Conservation (phyloP, 495 filamentous ascomycete species). For the Podospora appendiculata region DNA sequence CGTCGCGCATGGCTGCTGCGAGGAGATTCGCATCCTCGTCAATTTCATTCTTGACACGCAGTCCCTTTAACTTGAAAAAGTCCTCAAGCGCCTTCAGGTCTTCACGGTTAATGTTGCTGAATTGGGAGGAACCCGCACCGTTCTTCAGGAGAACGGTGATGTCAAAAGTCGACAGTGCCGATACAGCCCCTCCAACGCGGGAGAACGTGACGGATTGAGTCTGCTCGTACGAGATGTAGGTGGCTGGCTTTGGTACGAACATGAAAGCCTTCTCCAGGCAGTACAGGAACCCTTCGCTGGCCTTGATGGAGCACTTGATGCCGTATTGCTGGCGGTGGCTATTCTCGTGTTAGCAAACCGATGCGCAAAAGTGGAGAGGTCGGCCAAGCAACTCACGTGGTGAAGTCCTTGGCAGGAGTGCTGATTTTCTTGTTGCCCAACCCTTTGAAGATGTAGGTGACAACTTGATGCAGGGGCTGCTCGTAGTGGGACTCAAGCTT, state of each 20-base stretch:
- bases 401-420: conserved; percentile 88
- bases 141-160: conserved; percentile 84
- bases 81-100: conserved; percentile 91
- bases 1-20: conserved; percentile 70
- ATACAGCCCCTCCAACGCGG: conserved; percentile 87
- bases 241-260: conserved; percentile 97
- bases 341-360: conserved; percentile 6
- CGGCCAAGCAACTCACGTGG: conserved; percentile 38
- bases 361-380: neutral
- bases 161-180: conserved; percentile 92
- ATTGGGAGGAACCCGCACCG: conserved; percentile 72
- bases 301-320: conserved; percentile 99
- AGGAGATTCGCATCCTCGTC: conserved; percentile 58
- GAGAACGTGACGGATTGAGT: conserved; percentile 87
- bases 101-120: conserved; percentile 99
- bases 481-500: conserved; percentile 86
- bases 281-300: conserved; percentile 93
- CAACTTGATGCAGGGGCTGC: conserved; percentile 80
- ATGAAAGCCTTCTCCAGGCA: conserved; percentile 97
- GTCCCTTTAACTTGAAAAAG: conserved; percentile 88
- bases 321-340: conserved; percentile 89
- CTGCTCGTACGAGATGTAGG: conserved; percentile 90
- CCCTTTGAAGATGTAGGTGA: conserved; percentile 89
- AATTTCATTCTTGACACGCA: conserved; percentile 95
- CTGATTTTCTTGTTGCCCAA: conserved; percentile 90